phyloP scores from a whole-genome alignment of 2,329 filamentous ascomycete species.

The Blumeria hordei region DNA sequence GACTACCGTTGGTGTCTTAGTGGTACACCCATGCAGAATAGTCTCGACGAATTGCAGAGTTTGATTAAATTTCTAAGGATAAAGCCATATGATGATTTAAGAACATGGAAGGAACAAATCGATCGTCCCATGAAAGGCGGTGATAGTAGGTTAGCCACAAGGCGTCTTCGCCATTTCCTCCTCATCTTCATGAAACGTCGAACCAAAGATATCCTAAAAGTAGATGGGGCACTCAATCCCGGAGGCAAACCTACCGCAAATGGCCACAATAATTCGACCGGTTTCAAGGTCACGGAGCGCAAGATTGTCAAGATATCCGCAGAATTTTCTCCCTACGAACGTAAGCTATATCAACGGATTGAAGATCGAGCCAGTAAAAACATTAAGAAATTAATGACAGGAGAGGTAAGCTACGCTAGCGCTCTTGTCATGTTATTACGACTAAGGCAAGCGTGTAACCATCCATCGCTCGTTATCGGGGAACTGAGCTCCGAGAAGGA shows the following conservation, averaged over 20 bases:
- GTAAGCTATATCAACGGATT: constrained; percentile 63
- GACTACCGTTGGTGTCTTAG: constrained; percentile 93
- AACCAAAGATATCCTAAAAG: constrained; percentile 87
- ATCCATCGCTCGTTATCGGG: constrained; percentile 65
- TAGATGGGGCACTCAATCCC: constrained; percentile 57
- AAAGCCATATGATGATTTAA: constrained; percentile 67
- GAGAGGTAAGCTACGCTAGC: constrained; percentile 71
- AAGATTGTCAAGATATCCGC: constrained; percentile 63
- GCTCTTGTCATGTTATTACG: constrained; percentile 80
- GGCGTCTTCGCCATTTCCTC: constrained; percentile 60
- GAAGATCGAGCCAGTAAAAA: constrained; percentile 68
- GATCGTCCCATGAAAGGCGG: constrained; percentile 75
- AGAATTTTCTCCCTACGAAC: constrained; percentile 57
- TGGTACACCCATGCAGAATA: constrained; percentile 95
- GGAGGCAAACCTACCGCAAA: constrained; percentile 35
- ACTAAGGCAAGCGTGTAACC: constrained; percentile 81
- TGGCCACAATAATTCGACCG: constrained; percentile 26
- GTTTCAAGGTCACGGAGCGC: constrained; percentile 78
- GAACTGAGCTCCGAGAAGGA: constrained; percentile 78
- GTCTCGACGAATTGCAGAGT: constrained; percentile 85
- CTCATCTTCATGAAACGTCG: constrained; percentile 96
- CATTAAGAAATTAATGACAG: constrained; percentile 70
- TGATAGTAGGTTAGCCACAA: constrained; percentile 70
- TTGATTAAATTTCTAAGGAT: constrained; percentile 82
- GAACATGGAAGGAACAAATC: constrained; percentile 78